These are phyloP conservation scores for Cyclotella sp. DNA, from an alignment of 108 stramenopile genomes.

Conservation along the genomic window DNA sequence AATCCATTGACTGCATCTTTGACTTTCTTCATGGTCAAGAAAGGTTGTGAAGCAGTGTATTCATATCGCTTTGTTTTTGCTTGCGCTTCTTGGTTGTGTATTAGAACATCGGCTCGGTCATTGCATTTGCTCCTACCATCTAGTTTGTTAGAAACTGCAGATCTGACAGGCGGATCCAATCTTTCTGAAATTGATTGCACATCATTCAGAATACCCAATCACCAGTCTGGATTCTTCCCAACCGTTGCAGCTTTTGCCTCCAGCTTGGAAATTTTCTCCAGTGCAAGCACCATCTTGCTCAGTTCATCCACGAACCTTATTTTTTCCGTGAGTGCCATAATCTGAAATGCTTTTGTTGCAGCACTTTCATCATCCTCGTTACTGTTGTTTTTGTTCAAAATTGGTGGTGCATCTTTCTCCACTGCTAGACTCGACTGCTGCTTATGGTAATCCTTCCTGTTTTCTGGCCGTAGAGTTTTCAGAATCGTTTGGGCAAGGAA, in stretches of 20 bases:
- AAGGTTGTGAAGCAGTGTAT: constrained; percentile 6
- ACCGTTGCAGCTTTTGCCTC: constrained; percentile 10
- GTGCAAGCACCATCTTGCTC: constrained; percentile 31
- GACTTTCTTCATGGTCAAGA: constrained; percentile 45
- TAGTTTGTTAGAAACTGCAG: too few relatives aligned
- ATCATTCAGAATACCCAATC: constrained; percentile 8
- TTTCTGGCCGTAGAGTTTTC: too few relatives aligned
- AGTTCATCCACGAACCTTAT: constrained; percentile 41
- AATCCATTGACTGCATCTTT: constrained; percentile 43
- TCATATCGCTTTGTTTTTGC: constrained; percentile 10
- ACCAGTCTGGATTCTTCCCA: background rate
- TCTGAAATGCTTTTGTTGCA: constrained; percentile 22
- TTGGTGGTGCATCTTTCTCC: too few relatives aligned
- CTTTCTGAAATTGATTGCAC: background rate
- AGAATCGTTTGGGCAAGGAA: too few relatives aligned
- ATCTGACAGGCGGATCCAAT: background rate
- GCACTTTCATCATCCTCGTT: background rate
- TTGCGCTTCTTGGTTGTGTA: constrained; percentile 16
- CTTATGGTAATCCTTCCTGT: too few relatives aligned
- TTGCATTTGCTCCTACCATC: background rate
- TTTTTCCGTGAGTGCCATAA: constrained; percentile 33
- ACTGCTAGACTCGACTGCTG: too few relatives aligned
- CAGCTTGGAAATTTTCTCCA: constrained; percentile 42
- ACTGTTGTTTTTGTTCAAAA: background rate
- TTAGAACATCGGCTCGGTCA: background rate